These are phyloP conservation scores for Diospyros lotus DNA, from an alignment of 148 eudicot species.

Conservation along the genomic window DNA sequence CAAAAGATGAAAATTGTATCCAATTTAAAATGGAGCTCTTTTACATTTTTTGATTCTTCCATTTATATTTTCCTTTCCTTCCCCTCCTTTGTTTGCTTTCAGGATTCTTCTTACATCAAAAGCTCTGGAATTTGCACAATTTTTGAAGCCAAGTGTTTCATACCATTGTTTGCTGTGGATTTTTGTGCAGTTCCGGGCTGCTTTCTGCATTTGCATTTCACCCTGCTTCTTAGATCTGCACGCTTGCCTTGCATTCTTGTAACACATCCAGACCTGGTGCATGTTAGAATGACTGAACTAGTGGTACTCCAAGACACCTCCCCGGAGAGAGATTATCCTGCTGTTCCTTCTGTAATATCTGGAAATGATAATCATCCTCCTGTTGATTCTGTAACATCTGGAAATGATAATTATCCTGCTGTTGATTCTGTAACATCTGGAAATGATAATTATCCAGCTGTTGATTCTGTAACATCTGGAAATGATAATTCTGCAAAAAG, in stretches of 20 bases:
- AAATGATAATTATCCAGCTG: constrained; percentile 14
- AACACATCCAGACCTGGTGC: constrained; percentile 8
- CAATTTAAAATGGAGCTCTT: background rate
- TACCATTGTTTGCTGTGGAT: constrained; percentile 49
- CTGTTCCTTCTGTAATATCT: no score
- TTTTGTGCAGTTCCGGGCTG: constrained; percentile 52
- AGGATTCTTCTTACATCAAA: constrained; percentile 29
- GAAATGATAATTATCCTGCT: background rate
- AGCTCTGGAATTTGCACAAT: constrained; percentile 50
- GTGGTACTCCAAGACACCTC: constrained; percentile 16
- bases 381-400: no score
- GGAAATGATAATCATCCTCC: background rate
- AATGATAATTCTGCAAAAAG: constrained; percentile 10
- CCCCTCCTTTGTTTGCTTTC: constrained; percentile 18
- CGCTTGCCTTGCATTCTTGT: constrained; percentile 20
- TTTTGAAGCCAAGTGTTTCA: constrained; percentile 33
- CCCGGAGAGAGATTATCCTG: constrained; percentile 8
- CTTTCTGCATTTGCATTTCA: constrained; percentile 50
- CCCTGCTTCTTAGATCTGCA: constrained; percentile 40
- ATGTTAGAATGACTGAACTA: constrained; percentile 15
- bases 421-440: constrained; percentile 9
- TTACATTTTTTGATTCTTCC: background rate
- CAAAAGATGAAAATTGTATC: background rate
- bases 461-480: constrained; percentile 5
- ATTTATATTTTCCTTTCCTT: background rate